phyloP scores from a whole-genome alignment of 441 rosid genomes.

The Kokia cookei region DNA sequence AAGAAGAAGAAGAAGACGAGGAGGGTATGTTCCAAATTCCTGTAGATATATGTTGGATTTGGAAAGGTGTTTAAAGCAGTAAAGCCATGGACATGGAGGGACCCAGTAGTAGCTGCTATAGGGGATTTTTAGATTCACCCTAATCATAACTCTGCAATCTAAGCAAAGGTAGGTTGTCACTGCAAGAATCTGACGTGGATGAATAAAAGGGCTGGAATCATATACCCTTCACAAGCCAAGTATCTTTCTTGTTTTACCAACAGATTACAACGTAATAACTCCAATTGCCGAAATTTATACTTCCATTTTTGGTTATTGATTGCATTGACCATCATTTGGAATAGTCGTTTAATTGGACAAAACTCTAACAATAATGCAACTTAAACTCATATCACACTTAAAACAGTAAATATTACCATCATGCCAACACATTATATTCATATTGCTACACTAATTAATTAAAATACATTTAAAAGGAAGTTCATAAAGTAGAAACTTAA shows the following conservation, averaged over 20 bases:
- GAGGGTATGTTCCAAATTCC: conserved; percentile 35
- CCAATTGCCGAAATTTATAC: too few species aligned
- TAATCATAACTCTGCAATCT: conserved; percentile 44
- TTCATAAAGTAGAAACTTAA: too few species aligned
- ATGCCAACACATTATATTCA: too few species aligned
- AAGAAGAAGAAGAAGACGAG: conserved; percentile 33
- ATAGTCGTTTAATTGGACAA: too few species aligned
- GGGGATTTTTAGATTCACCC: conserved; percentile 40
- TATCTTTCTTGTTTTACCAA: conserved; percentile 44
- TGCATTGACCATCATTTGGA: too few species aligned
- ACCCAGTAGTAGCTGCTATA: conserved; percentile 23
- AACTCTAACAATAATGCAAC: too few species aligned
- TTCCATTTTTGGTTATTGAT: too few species aligned
- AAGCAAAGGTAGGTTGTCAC: conserved; percentile 61
- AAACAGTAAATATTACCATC: too few species aligned
- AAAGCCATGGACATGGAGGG: conserved; percentile 41
- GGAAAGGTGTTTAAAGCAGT: conserved; percentile 53
- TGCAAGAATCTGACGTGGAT: conserved; percentile 67
- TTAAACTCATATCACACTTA: too few species aligned
- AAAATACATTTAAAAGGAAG: too few species aligned
- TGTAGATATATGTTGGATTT: conserved; percentile 56
- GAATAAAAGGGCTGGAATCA: conserved; percentile 43
- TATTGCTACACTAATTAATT: too few species aligned
- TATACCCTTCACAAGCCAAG: conserved; percentile 63
- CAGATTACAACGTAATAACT: too few species aligned